Conservation (phyloP, 2,329 filamentous ascomycete species). For the Penicillium sp. region DNA sequence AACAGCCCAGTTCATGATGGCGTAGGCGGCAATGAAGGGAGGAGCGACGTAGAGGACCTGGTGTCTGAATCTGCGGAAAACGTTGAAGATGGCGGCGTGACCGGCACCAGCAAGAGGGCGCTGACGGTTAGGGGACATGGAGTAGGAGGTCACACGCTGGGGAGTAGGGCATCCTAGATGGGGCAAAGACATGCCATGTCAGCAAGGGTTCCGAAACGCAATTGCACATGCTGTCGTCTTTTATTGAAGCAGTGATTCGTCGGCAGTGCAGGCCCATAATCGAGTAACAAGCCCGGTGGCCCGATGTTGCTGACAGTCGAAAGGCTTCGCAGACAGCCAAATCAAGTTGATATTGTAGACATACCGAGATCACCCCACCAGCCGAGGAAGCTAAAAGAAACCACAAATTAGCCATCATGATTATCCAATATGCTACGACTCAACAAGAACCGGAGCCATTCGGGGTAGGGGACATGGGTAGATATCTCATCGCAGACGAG, state of each 20-base stretch:
- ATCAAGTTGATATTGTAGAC: constrained; percentile 44
- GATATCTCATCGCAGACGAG: too few relatives aligned
- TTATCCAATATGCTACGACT: too few relatives aligned
- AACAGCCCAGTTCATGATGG: constrained; percentile 78
- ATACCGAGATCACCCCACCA: constrained; percentile 67
- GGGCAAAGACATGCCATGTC: too few relatives aligned
- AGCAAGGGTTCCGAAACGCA: too few relatives aligned
- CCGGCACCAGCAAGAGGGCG: constrained; percentile 69
- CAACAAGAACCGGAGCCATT: too few relatives aligned
- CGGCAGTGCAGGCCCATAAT: too few relatives aligned
- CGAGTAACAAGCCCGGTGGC: too few relatives aligned
- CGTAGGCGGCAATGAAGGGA: constrained; percentile 69
- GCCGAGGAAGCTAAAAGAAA: constrained; percentile 60
- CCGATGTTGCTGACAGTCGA: too few relatives aligned
- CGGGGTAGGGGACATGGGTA: too few relatives aligned
- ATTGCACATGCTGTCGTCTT: too few relatives aligned
- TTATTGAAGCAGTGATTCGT: neutral
- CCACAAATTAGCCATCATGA: too few relatives aligned
- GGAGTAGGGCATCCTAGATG: constrained; percentile 30
- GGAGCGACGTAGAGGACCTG: constrained; percentile 87
- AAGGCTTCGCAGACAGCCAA: too few relatives aligned
- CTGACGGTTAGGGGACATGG: constrained; percentile 78
- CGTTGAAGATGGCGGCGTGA: constrained; percentile 88
- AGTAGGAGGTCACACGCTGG: constrained; percentile 60
- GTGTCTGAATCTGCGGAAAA: constrained; percentile 70